These are phyloP conservation scores for Halocafeteria seosinensis DNA, from an alignment of 108 stramenopile species.

Conservation along the genomic window DNA sequence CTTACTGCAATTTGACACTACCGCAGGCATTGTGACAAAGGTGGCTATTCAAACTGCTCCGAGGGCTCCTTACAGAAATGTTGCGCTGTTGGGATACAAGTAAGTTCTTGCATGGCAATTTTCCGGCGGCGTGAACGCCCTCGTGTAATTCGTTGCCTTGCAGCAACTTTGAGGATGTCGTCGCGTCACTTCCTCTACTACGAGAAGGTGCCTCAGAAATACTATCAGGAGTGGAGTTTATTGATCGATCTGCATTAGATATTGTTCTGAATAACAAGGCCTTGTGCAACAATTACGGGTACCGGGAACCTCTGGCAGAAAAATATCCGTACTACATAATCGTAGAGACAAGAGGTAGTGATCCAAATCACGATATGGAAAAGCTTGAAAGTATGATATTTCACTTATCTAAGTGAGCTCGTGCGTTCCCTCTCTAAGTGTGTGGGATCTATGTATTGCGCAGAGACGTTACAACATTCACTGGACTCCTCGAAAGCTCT, in stretches of 20 bases:
- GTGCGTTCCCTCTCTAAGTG: conserved; percentile 55
- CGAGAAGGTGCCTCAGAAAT: too few relatives aligned
- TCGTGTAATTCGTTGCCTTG: conserved; percentile 47
- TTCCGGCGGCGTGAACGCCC: too few relatives aligned
- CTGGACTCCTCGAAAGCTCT: too few relatives aligned
- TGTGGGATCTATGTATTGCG: conserved; percentile 55
- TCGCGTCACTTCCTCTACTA: conserved; percentile 42
- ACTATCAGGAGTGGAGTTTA: conserved; percentile 69
- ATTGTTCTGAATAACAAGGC: conserved; percentile 23
- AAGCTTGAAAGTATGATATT: conserved; percentile 67
- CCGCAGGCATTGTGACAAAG: conserved; percentile 73
- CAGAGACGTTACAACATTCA: too few relatives aligned
- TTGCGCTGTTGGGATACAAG: conserved; percentile 59
- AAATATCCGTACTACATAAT: conserved; percentile 47
- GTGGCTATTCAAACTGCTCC: conserved; percentile 48
- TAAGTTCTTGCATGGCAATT: too few relatives aligned
- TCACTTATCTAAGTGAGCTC: conserved; percentile 24
- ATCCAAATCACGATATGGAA: conserved; percentile 50
- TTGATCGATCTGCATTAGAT: conserved; percentile 50
- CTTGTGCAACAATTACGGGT: not conserved
- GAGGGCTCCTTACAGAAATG: conserved; percentile 41
- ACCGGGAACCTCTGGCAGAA: conserved; percentile 1
- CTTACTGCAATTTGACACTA: too few relatives aligned
- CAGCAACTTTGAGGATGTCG: conserved; percentile 39
- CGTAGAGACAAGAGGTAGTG: conserved; percentile 70